A percentile compares a stretch with the other conserved stretches of the same genome.
Conservation (phyloP, 2,329 filamentous ascomycete genomes). For the Aureobasidium namibiae region DNA sequence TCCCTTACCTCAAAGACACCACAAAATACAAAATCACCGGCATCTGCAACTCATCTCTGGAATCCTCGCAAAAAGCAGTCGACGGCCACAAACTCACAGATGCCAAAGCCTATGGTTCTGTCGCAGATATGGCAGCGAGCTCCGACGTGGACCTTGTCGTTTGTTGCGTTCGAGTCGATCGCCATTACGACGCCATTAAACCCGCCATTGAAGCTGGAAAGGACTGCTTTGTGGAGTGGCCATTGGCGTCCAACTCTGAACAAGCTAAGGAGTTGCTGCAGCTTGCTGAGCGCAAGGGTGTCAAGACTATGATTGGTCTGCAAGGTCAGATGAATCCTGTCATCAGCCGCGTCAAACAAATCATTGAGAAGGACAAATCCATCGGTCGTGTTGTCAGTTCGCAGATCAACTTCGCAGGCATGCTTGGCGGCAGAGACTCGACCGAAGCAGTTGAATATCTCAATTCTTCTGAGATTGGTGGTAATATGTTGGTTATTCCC, state of each 20-base stretch:
- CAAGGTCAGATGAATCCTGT: slow-evolving; percentile 38
- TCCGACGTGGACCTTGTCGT: slow-evolving; percentile 42
- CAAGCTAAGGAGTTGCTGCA: slow-evolving; percentile 37
- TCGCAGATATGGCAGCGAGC: slow-evolving; percentile 36
- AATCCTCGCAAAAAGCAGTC: slow-evolving; percentile 36
- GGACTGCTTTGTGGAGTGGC: slow-evolving; percentile 45
- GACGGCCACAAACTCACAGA: slow-evolving; percentile 30
- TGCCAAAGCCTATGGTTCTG: slow-evolving; percentile 37
- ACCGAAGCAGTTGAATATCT: slow-evolving; percentile 38
- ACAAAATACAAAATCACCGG: slow-evolving; percentile 41
- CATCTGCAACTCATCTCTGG: slow-evolving; percentile 41
- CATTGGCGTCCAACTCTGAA: slow-evolving; percentile 32
- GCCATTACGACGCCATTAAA: slow-evolving; percentile 35
- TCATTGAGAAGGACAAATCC: slow-evolving; percentile 32
- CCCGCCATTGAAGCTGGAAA: slow-evolving; percentile 40
- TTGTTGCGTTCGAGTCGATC: slow-evolving; percentile 35
- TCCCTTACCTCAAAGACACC: slow-evolving; percentile 48
- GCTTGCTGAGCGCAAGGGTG: slow-evolving; percentile 33
- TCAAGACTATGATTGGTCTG: slow-evolving; percentile 40
- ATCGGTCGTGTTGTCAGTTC: slow-evolving; percentile 37
- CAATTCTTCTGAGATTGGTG: slow-evolving; percentile 37
- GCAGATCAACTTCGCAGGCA: slow-evolving; percentile 24
- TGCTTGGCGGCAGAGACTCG: slow-evolving; percentile 19
- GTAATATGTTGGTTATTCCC: slow-evolving; percentile 34
- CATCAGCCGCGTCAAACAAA: slow-evolving; percentile 33